phyloP scores from a whole-genome alignment of 306 rosid species.

The Morella rubra region DNA sequence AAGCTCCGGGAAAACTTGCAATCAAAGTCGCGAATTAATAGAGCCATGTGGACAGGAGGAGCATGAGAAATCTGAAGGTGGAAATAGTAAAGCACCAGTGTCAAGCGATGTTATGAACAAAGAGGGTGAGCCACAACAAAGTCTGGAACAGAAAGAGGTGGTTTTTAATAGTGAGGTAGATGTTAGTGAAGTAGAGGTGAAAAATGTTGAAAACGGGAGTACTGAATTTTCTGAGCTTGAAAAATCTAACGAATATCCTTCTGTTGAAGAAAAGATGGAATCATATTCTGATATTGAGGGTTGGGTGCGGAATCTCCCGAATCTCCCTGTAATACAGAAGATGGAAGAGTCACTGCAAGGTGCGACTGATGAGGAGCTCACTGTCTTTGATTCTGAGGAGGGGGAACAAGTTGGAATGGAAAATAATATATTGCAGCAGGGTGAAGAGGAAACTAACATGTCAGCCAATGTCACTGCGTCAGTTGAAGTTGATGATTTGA shows the following conservation, averaged over 20 bases:
- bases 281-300: neutral
- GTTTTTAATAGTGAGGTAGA: neutral
- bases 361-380: neutral
- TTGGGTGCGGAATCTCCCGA: too few relatives aligned
- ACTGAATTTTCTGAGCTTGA: neutral
- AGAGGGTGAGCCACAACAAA: neutral
- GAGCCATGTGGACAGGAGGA: neutral
- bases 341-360: neutral
- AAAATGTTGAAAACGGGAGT: neutral
- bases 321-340: neutral
- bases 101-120: neutral
- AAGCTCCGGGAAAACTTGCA: slow-evolving; percentile 9
- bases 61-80: neutral
- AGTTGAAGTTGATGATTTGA: neutral
- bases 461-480: neutral
- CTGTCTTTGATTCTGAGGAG: neutral
- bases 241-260: slow-evolving; percentile 12
- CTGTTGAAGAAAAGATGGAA: neutral
- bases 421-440: neutral
- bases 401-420: neutral
- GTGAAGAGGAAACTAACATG: neutral
- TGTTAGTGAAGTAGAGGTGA: neutral
- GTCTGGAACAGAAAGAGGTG: neutral
- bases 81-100: neutral
- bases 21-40: neutral